phyloP scores from a whole-genome alignment of 768 basidiomycete genomes.

The Crepidotus variabilis region DNA sequence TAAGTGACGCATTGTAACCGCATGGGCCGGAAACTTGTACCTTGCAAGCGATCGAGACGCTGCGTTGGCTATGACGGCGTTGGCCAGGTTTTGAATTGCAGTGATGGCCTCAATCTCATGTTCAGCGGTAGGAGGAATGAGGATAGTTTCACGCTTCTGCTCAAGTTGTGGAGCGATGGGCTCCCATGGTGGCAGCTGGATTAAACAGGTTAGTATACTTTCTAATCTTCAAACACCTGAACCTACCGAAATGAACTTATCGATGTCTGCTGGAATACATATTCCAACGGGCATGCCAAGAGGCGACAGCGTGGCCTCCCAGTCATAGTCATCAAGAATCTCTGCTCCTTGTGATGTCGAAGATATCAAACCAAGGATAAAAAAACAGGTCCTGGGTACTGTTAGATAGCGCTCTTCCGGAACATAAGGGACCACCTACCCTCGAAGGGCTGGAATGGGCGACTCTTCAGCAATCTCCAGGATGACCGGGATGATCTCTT shows the following conservation, averaged over 20 bases:
- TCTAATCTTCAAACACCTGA: background rate
- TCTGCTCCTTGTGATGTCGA: conserved; percentile 91
- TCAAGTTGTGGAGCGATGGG: conserved; percentile 31
- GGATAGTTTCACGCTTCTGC: conserved; percentile 30
- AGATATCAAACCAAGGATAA: conserved; percentile 89
- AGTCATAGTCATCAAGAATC: conserved; percentile 86
- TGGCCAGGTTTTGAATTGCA: conserved; percentile 90
- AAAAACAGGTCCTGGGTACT: conserved; percentile 85
- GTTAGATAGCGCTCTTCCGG: background rate
- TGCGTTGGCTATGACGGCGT: conserved; percentile 93
- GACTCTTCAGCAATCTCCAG: conserved; percentile 91
- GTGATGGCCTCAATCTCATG: conserved; percentile 81
- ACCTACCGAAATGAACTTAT: conserved; percentile 75
- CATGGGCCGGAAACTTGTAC: conserved; percentile 35
- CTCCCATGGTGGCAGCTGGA: conserved; percentile 72
- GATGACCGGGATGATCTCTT: conserved; percentile 88
- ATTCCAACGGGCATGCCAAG: conserved; percentile 85
- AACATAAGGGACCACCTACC: conserved; percentile 49
- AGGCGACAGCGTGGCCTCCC: conserved; percentile 89
- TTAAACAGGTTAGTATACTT: background rate
- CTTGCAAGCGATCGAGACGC: conserved; percentile 87
- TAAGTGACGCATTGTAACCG: conserved; percentile 1
- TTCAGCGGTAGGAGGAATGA: conserved; percentile 64
- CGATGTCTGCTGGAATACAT: conserved; percentile 84
- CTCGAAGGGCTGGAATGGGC: conserved; percentile 84